Evolutionary conservation across 345 rosid species (phyloP).

Genomic region (Populus deltoides): DNA sequence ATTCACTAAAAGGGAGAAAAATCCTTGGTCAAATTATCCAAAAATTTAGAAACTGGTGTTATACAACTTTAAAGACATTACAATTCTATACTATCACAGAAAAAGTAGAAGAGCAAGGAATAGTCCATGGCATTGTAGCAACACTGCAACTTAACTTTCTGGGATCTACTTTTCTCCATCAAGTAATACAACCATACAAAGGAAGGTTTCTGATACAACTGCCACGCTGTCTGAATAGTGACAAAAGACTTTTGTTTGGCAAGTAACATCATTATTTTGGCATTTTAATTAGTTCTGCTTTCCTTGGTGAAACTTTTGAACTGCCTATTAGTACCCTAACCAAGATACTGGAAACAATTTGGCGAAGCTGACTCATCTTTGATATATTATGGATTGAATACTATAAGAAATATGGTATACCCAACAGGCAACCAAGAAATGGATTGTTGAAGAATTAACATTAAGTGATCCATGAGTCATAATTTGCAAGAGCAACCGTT

Average conservation of each 20-base stretch:
- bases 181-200: background rate
- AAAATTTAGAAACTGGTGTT: background rate
- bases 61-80: background rate
- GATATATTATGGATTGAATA: background rate
- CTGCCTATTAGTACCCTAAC: background rate
- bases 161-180: background rate
- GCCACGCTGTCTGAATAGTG: background rate
- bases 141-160: background rate
- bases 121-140: background rate
- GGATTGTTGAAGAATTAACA: background rate
- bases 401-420: background rate
- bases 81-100: too few species aligned
- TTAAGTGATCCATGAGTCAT: background rate
- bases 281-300: background rate
- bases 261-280: background rate
- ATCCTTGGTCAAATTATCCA: background rate
- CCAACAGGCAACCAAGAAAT: background rate
- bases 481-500: background rate
- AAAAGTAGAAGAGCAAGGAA: background rate
- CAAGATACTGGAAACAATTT: background rate
- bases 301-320: background rate
- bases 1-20: background rate
- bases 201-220: background rate
- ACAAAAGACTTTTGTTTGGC: background rate
- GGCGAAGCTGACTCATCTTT: background rate